A percentile compares a stretch with the other conserved stretches of the same genome.
These are phyloP conservation scores for Blastocrithidia nonstop DNA, from an alignment of 208 protist species.

Conservation along the genomic window DNA sequence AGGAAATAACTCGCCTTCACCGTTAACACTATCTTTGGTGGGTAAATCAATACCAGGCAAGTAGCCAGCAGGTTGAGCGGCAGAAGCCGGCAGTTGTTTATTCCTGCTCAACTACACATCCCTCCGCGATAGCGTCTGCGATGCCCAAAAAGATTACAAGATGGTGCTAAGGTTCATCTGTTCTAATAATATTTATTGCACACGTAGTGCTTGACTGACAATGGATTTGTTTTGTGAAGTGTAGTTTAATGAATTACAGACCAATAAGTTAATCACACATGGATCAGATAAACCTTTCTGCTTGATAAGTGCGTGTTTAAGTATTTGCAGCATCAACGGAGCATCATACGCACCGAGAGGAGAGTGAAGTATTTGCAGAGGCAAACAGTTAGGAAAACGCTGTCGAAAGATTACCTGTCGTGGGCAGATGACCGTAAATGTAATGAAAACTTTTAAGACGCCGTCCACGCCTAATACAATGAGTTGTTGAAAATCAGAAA, in stretches of 20 bases:
- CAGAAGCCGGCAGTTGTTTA: constrained; percentile 25
- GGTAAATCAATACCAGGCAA: constrained; percentile 40
- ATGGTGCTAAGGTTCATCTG: constrained; percentile 33
- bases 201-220: constrained; percentile 39
- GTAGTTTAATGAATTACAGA: constrained; percentile 39
- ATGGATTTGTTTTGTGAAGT: constrained; percentile 38
- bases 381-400: constrained; percentile 44
- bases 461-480: constrained; percentile 50
- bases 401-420: constrained; percentile 38
- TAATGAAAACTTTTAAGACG: constrained; percentile 52
- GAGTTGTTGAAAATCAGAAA: constrained; percentile 55
- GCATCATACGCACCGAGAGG: constrained; percentile 52
- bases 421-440: constrained; percentile 45
- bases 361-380: constrained; percentile 44
- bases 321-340: constrained; percentile 63
- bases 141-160: constrained; percentile 34
- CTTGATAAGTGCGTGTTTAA: constrained; percentile 64
- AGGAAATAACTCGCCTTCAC: constrained; percentile 29
- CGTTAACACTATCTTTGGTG: constrained; percentile 14
- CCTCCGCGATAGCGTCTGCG: background rate
- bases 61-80: constrained; percentile 52
- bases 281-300: constrained; percentile 47
- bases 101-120: background rate
- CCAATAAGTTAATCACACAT: constrained; percentile 29
- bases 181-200: constrained; percentile 34